Percentiles rank a stretch among this genome's conserved stretches.
Evolutionary conservation across 495 filamentous ascomycete species (phyloP).

Genomic region (Penicillium robsamsonii): DNA sequence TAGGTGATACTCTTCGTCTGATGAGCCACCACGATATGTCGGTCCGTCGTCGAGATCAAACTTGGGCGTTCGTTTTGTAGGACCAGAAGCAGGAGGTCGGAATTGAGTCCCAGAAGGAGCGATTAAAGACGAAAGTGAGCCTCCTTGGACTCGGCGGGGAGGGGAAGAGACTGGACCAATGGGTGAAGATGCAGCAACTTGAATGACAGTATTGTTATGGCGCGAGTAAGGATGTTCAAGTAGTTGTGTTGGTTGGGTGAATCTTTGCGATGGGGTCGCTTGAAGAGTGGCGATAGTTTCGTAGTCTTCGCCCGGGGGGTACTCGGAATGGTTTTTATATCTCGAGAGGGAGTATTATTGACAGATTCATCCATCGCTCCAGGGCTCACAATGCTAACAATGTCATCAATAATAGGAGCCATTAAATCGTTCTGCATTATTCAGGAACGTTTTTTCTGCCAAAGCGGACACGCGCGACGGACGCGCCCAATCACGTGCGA

Average conservation of each 20-base stretch:
- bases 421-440: constrained; percentile 10
- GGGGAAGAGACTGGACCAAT: constrained; percentile 52
- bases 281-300: constrained; percentile 63
- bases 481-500: constrained; percentile 27
- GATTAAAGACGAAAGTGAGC: constrained; percentile 58
- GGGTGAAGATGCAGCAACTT: constrained; percentile 84
- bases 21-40: constrained; percentile 55
- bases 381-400: constrained; percentile 20
- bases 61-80: constrained; percentile 37
- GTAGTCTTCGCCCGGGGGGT: constrained; percentile 44
- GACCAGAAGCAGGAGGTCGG: constrained; percentile 49
- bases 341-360: constrained; percentile 48
- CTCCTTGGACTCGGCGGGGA: constrained; percentile 32
- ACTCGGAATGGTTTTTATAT: constrained; percentile 42
- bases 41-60: constrained; percentile 57
- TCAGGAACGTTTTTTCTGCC: constrained; percentile 32
- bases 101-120: constrained; percentile 77
- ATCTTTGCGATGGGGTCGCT: constrained; percentile 41
- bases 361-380: constrained; percentile 47
- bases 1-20: constrained; percentile 53
- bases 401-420: constrained; percentile 1
- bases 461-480: constrained; percentile 26
- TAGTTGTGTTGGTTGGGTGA: constrained; percentile 74
- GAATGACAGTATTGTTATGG: constrained; percentile 54
- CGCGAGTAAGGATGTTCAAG: constrained; percentile 39